phyloP scores from a whole-genome alignment of 2,329 filamentous ascomycete genomes.

The Cercospora zeina region DNA sequence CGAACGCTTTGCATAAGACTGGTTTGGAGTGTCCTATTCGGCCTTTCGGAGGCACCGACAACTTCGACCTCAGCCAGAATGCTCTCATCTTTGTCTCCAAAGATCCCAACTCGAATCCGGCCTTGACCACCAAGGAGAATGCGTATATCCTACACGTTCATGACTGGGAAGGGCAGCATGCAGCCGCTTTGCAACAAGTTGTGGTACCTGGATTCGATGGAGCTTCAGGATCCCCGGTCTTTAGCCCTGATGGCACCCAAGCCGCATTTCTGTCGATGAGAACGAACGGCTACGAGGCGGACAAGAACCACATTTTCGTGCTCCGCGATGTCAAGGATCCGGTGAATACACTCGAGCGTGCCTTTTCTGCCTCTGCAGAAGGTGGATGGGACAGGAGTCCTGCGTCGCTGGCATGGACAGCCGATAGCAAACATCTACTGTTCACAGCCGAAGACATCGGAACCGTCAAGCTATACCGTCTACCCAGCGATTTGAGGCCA shows the following conservation, averaged over 20 bases:
- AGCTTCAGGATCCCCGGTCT: slow-evolving; percentile 66
- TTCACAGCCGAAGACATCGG: slow-evolving; percentile 73
- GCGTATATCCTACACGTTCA: slow-evolving; percentile 70
- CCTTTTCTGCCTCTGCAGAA: slow-evolving; percentile 14
- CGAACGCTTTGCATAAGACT: slow-evolving; percentile 64
- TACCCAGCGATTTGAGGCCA: slow-evolving; percentile 31
- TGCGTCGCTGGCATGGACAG: slow-evolving; percentile 52
- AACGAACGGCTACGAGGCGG: slow-evolving; percentile 74
- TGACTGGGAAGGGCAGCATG: slow-evolving; percentile 57
- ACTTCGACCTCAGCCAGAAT: slow-evolving; percentile 70
- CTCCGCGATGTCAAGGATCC: slow-evolving; percentile 56
- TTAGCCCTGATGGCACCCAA: slow-evolving; percentile 70
- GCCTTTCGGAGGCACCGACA: slow-evolving; percentile 75
- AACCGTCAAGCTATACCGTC: slow-evolving; percentile 58
- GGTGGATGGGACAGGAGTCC: slow-evolving; percentile 57
- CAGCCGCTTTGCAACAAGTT: slow-evolving; percentile 55
- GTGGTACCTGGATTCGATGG: slow-evolving; percentile 63
- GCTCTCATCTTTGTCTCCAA: slow-evolving; percentile 75
- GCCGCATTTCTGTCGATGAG: slow-evolving; percentile 80
- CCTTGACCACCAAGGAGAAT: slow-evolving; percentile 77
- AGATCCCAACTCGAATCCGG: slow-evolving; percentile 68
- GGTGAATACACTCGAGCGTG: slow-evolving; percentile 5
- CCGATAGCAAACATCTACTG: slow-evolving; percentile 62
- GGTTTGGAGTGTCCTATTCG: slow-evolving; percentile 67
- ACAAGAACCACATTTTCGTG: slow-evolving; percentile 69